Conservation (phyloP, 2,329 filamentous ascomycete species). For the Magnaporthales sp. region DNA sequence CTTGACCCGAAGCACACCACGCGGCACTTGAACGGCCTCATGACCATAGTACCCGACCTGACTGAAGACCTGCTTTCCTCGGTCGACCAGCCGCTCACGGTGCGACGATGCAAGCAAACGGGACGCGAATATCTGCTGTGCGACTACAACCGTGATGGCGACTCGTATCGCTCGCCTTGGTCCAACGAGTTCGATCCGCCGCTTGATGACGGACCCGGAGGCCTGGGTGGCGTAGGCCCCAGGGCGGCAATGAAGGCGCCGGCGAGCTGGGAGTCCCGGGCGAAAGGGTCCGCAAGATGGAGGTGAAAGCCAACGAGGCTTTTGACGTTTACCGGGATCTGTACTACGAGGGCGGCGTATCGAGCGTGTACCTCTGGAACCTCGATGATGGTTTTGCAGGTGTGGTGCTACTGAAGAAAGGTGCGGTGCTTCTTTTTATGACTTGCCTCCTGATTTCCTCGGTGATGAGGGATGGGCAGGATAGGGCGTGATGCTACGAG, state of each 20-base stretch:
- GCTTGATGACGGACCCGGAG: slow-evolving; percentile 53
- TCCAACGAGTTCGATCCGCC: slow-evolving; percentile 96
- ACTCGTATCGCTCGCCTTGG: slow-evolving; percentile 98
- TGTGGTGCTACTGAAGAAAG: slow-evolving; percentile 91
- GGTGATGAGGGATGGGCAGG: background rate
- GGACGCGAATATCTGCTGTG: slow-evolving; percentile 95
- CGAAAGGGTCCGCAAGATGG: slow-evolving; percentile 87
- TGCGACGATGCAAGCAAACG: slow-evolving; percentile 77
- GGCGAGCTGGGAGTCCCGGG: slow-evolving; percentile 80
- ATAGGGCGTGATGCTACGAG: too few relatives aligned
- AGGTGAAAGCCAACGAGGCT: slow-evolving; percentile 87
- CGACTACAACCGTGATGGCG: slow-evolving; percentile 99
- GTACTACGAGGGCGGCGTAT: slow-evolving; percentile 94
- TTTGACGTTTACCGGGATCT: slow-evolving; percentile 96
- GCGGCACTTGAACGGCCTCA: slow-evolving; percentile 80
- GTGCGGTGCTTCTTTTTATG: slow-evolving; percentile 29
- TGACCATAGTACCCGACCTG: slow-evolving; percentile 79
- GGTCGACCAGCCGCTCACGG: slow-evolving; percentile 87
- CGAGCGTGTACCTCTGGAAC: slow-evolving; percentile 97
- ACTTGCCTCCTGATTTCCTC: background rate
- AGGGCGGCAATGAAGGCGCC: slow-evolving; percentile 46
- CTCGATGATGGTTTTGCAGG: slow-evolving; percentile 96
- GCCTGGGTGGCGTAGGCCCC: slow-evolving; percentile 39
- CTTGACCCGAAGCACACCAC: slow-evolving; percentile 92
- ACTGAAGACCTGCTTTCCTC: slow-evolving; percentile 97